phyloP scores from a whole-genome alignment of 2,329 filamentous ascomycete species.

The Tolypocladium tundrense region DNA sequence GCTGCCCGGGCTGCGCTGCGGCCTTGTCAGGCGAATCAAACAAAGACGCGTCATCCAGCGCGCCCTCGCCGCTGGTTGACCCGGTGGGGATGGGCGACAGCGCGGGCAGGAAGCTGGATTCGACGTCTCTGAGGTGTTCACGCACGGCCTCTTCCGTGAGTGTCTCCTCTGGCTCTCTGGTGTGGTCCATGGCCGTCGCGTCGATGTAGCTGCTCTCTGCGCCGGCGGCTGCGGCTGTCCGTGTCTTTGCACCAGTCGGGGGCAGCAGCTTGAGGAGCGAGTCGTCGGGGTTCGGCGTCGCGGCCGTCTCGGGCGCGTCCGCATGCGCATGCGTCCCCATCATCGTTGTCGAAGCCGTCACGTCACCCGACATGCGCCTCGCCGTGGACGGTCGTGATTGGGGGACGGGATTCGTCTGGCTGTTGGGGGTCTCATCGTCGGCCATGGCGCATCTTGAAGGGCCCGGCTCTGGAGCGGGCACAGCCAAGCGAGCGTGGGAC shows the following conservation, averaged over 20 bases:
- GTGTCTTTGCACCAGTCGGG: constrained; percentile 10
- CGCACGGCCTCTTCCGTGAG: constrained; percentile 42
- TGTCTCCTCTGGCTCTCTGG: constrained; percentile 29
- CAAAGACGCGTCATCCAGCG: constrained; percentile 48
- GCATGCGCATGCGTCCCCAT: not conserved
- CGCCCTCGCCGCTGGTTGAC: constrained; percentile 24
- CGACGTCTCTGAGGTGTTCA: constrained; percentile 51
- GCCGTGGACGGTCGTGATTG: constrained; percentile 13
- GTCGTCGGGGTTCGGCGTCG: constrained; percentile 3
- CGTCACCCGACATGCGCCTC: constrained; percentile 12
- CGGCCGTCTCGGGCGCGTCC: not conserved
- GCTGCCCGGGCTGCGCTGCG: constrained; percentile 10
- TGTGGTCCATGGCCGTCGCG: constrained; percentile 24
- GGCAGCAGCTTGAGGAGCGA: constrained; percentile 6
- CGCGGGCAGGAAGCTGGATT: constrained; percentile 53
- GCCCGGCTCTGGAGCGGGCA: not conserved
- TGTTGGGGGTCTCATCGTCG: constrained; percentile 18
- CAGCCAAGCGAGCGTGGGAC: not conserved
- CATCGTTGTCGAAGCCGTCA: not conserved
- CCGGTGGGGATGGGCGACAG: constrained; percentile 44
- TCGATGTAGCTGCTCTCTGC: constrained; percentile 33
- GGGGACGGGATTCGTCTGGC: constrained; percentile 10
- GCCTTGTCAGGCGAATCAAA: constrained; percentile 37
- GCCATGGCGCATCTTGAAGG: constrained; percentile 26
- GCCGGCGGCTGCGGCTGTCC: constrained; percentile 3